Conservation (phyloP, 208 protist species). For the Leishmania tarentolae region DNA sequence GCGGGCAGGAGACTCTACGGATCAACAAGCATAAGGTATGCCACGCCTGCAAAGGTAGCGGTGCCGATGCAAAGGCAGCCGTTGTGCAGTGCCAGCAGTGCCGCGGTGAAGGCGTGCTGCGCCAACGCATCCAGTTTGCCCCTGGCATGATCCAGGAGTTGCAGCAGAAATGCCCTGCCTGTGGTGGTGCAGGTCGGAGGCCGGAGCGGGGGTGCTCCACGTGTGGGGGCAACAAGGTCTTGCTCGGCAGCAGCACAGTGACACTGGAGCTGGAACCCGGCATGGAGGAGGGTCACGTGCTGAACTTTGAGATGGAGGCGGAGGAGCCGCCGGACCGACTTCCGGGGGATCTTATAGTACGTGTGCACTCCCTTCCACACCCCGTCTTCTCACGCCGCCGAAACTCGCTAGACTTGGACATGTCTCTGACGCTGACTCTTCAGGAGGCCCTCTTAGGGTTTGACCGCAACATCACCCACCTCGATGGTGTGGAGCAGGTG, state of each 20-base stretch:
- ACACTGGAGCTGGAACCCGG: slow-evolving; percentile 77
- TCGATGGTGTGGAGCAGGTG: slow-evolving; percentile 79
- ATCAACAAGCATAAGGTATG: slow-evolving; percentile 91
- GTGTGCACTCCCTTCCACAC: slow-evolving; percentile 57
- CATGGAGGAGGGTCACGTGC: slow-evolving; percentile 57
- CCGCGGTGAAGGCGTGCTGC: slow-evolving; percentile 59
- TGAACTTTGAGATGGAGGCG: slow-evolving; percentile 88
- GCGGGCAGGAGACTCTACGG: slow-evolving; percentile 64
- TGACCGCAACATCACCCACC: slow-evolving; percentile 71
- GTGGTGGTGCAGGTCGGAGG: slow-evolving; percentile 82
- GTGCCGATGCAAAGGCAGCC: slow-evolving; percentile 28
- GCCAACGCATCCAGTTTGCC: slow-evolving; percentile 70
- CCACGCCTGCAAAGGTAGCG: slow-evolving; percentile 65
- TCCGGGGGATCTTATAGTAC: slow-evolving; percentile 83
- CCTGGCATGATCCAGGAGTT: slow-evolving; percentile 80
- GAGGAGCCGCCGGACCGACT: slow-evolving; percentile 78
- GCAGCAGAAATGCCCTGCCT: slow-evolving; percentile 80
- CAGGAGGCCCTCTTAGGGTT: slow-evolving; percentile 92
- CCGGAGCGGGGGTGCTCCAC: slow-evolving; percentile 69
- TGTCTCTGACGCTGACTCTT: slow-evolving; percentile 76
- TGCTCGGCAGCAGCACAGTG: slow-evolving; percentile 41
- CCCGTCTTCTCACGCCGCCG: slow-evolving; percentile 72
- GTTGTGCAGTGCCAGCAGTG: slow-evolving; percentile 59
- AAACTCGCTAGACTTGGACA: slow-evolving; percentile 85
- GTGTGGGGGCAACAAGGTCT: slow-evolving; percentile 80